A percentile compares a stretch with the other conserved stretches of the same genome.
phyloP scores from a whole-genome alignment of 1,139 yeast species.

The Candida anutae region DNA sequence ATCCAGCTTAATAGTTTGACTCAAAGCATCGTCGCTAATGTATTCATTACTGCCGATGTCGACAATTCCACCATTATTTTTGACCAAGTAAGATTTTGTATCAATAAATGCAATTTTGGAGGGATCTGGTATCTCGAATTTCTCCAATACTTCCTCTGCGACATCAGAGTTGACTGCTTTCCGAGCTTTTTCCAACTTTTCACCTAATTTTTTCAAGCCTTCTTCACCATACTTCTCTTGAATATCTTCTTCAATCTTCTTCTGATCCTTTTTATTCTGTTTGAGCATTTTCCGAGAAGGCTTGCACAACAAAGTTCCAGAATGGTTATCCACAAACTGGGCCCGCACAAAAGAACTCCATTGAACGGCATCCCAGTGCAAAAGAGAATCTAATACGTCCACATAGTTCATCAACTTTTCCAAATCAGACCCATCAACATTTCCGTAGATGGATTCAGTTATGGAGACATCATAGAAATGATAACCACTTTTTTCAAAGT shows the following conservation, averaged over 20 bases:
- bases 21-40: constrained; percentile 17
- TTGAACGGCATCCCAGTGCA: constrained; percentile 53
- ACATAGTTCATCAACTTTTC: constrained; percentile 46
- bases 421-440: constrained; percentile 51
- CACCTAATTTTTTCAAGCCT: constrained; percentile 49
- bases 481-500: constrained; percentile 60
- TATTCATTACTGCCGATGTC: constrained; percentile 10
- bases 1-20: constrained; percentile 24
- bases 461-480: constrained; percentile 62
- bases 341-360: constrained; percentile 57
- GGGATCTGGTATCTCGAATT: constrained; percentile 70
- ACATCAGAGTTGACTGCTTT: constrained; percentile 63
- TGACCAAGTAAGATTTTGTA: constrained; percentile 55
- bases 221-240: constrained; percentile 46
- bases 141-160: constrained; percentile 55
- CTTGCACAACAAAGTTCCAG: constrained; percentile 64
- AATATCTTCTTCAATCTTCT: constrained; percentile 42
- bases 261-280: constrained; percentile 42
- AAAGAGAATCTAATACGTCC: constrained; percentile 51
- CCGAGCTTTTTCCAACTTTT: constrained; percentile 54
- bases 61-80: constrained; percentile 16
- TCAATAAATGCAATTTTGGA: constrained; percentile 63
- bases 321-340: constrained; percentile 56
- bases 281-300: constrained; percentile 67
- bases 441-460: constrained; percentile 74